Evolutionary conservation across 2,329 filamentous ascomycete species (phyloP).

Genomic region (Hymenoscyphus fraxineus): DNA sequence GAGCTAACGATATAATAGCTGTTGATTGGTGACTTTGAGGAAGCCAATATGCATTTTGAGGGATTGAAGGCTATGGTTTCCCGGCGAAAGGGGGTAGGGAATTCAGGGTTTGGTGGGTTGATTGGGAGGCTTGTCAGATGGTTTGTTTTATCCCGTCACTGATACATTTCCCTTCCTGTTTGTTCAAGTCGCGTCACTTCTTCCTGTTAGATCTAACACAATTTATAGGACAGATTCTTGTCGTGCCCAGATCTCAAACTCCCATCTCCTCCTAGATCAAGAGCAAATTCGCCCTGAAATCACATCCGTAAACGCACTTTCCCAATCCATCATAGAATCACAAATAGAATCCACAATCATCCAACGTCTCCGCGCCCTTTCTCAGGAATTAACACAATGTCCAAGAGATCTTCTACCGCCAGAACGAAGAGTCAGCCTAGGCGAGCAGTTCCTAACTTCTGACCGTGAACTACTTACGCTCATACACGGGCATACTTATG

Average conservation of each 20-base stretch:
- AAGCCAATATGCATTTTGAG: constrained; percentile 7
- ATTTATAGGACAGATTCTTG: constrained; percentile 5
- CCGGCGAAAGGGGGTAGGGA: neutral
- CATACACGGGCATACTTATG: constrained; percentile 1
- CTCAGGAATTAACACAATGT: neutral
- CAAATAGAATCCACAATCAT: neutral
- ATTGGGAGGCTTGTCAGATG: constrained; percentile 9
- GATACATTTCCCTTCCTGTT: too few relatives aligned
- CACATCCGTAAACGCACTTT: neutral
- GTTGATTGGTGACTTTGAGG: constrained; percentile 7
- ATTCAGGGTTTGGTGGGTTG: constrained; percentile 5
- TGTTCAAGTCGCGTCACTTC: neutral
- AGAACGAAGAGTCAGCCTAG: constrained; percentile 4
- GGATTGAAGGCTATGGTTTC: constrained; percentile 8
- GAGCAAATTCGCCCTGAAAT: neutral
- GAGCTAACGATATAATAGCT: neutral
- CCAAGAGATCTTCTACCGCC: neutral
- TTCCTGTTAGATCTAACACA: neutral
- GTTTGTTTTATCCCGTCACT: neutral
- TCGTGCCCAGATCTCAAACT: constrained; percentile 7
- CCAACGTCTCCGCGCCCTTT: neutral
- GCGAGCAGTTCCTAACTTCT: constrained; percentile 4
- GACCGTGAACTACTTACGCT: constrained; percentile 6
- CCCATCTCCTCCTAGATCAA: constrained; percentile 1
- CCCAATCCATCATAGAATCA: neutral